A percentile compares a stretch with the other conserved stretches of the same genome.
phyloP scores from a whole-genome alignment of 2,329 filamentous ascomycete genomes.

The Rugonectria rugulosa region DNA sequence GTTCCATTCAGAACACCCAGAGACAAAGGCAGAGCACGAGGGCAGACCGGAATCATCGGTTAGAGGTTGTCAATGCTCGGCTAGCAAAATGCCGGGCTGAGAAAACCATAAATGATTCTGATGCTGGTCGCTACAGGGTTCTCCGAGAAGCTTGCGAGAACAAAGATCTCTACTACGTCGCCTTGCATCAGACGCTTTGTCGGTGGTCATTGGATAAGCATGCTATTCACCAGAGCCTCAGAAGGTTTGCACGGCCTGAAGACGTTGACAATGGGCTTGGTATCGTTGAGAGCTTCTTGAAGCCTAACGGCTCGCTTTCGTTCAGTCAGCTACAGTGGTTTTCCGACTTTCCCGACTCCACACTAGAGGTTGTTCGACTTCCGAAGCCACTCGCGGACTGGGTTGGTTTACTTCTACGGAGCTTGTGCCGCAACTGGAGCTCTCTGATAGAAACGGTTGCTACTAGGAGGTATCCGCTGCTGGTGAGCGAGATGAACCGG shows the following conservation, averaged over 20 bases:
- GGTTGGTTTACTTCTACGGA: slow-evolving; percentile 35
- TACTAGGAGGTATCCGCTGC: slow-evolving; percentile 38
- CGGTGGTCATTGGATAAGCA: slow-evolving; percentile 54
- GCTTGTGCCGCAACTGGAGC: slow-evolving; percentile 35
- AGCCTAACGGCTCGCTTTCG: slow-evolving; percentile 34
- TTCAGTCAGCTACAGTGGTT: slow-evolving; percentile 39
- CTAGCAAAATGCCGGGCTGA: slow-evolving; percentile 30
- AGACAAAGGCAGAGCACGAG: slow-evolving; percentile 6
- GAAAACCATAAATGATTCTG: slow-evolving; percentile 40
- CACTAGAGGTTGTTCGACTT: slow-evolving; percentile 18
- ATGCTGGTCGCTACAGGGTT: slow-evolving; percentile 59
- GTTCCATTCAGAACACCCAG: slow-evolving; percentile 27
- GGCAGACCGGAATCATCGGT: slow-evolving; percentile 6
- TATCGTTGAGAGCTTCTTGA: slow-evolving; percentile 29
- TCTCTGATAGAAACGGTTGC: slow-evolving; percentile 16
- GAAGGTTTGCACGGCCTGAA: neutral
- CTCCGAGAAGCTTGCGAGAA: slow-evolving; percentile 62
- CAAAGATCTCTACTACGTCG: slow-evolving; percentile 69
- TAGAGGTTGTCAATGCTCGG: slow-evolving; percentile 21
- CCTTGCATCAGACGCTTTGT: slow-evolving; percentile 72
- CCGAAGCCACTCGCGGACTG: slow-evolving; percentile 13
- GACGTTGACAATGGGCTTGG: slow-evolving; percentile 34
- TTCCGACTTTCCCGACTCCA: slow-evolving; percentile 36
- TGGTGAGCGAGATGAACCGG: slow-evolving; percentile 36
- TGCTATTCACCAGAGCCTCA: slow-evolving; percentile 42